Evolutionary conservation across 2,329 filamentous ascomycete species (phyloP).

Genomic region (Colletotrichum sp.): DNA sequence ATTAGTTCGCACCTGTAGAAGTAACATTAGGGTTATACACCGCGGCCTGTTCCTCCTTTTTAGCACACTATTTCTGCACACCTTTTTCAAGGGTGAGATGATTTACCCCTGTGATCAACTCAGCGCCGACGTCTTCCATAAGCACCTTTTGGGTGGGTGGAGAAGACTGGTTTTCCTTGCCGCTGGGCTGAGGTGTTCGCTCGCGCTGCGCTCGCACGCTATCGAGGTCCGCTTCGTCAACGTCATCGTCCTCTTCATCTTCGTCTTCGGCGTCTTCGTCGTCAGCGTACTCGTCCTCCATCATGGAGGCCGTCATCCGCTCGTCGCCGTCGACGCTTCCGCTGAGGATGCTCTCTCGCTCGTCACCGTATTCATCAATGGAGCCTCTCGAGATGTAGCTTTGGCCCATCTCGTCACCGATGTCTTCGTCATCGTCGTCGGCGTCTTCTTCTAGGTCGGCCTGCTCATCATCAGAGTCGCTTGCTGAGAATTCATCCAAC

Average conservation of each 20-base stretch:
- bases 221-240: constrained; percentile 44
- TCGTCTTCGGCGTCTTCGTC: constrained; percentile 38
- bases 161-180: constrained; percentile 14
- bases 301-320: constrained; percentile 42
- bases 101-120: constrained; percentile 65
- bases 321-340: constrained; percentile 50
- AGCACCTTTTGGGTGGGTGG: constrained; percentile 25
- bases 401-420: constrained; percentile 50
- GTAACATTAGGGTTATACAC: constrained; percentile 17
- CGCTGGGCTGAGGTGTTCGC: constrained; percentile 12
- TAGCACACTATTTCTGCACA: constrained; percentile 26
- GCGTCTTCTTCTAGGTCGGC: constrained; percentile 57
- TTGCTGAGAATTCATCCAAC: constrained; percentile 86
- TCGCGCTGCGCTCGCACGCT: constrained; percentile 12
- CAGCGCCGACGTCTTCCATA: constrained; percentile 55
- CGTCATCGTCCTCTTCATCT: constrained; percentile 37
- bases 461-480: constrained; percentile 67
- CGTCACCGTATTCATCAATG: constrained; percentile 48
- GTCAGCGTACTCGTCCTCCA: constrained; percentile 40
- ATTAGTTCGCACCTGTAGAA: constrained; percentile 13
- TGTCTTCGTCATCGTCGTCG: constrained; percentile 50
- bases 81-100: constrained; percentile 53
- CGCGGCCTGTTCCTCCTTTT: constrained; percentile 20
- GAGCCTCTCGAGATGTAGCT: constrained; percentile 61
- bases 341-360: constrained; percentile 47